A percentile compares a stretch with the other conserved stretches of the same genome.
phyloP scores from a whole-genome alignment of 1,284 basidiomycete genomes.

The Ceratobasidium sp. region DNA sequence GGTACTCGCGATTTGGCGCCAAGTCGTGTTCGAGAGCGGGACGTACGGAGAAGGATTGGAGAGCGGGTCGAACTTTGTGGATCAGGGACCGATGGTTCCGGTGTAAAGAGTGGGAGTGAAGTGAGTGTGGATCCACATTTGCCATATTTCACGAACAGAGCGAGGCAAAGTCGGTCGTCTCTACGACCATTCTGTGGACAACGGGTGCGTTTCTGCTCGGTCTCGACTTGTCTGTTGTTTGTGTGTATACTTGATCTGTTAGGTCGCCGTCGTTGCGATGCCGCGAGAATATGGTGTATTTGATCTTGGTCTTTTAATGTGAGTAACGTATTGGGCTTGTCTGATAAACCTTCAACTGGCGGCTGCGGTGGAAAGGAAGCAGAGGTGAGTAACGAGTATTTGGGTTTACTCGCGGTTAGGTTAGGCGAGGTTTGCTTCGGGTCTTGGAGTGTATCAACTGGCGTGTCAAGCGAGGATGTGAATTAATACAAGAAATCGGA shows the following conservation, averaged over 20 bases:
- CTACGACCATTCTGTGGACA: background rate
- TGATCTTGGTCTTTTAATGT: constrained; percentile 38
- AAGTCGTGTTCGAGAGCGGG: constrained; percentile 91
- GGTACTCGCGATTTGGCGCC: constrained; percentile 81
- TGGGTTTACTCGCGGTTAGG: background rate
- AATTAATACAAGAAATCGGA: constrained; percentile 36
- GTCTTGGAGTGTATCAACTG: background rate
- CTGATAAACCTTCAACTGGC: background rate
- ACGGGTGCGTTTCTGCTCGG: constrained; percentile 39
- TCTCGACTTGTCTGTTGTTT: constrained; percentile 8
- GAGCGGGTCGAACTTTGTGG: constrained; percentile 80
- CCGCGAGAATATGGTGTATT: constrained; percentile 32
- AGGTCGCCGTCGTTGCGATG: constrained; percentile 24
- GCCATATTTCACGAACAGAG: constrained; percentile 7
- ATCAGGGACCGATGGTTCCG: constrained; percentile 51
- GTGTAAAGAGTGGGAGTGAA: constrained; percentile 1
- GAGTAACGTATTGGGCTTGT: constrained; percentile 38
- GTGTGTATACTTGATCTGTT: constrained; percentile 44
- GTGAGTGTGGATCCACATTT: constrained; percentile 25
- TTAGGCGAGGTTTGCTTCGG: background rate
- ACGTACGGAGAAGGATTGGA: constrained; percentile 84
- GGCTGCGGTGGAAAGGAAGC: background rate
- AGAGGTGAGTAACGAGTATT: constrained; percentile 10
- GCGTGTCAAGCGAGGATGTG: constrained; percentile 13
- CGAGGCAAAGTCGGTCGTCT: background rate